phyloP scores from a whole-genome alignment of 345 rosid genomes.

The Gossypium thurberi region DNA sequence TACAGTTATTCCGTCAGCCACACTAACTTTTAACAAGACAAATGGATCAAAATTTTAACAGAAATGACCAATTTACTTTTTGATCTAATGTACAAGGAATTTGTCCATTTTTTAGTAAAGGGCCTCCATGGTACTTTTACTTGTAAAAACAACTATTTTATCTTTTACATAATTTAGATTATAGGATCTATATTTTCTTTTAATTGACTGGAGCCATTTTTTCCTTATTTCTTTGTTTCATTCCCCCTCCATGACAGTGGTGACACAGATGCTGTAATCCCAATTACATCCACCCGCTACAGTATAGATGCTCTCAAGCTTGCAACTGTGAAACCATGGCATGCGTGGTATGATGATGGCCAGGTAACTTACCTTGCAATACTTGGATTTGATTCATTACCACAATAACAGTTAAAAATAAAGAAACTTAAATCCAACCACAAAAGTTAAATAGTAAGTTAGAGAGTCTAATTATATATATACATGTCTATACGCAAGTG shows the following conservation, averaged over 20 bases:
- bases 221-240: not conserved
- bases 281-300: slow-evolving; percentile 85
- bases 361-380: slow-evolving; percentile 36
- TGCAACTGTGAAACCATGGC: slow-evolving; percentile 55
- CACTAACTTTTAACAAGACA: too few relatives aligned
- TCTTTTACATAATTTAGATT: not conserved
- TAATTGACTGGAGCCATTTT: not conserved
- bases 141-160: not conserved
- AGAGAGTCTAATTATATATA: too few relatives aligned
- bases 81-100: too few relatives aligned
- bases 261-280: slow-evolving; percentile 83
- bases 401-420: too few relatives aligned
- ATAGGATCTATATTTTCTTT: not conserved
- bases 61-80: too few relatives aligned
- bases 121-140: too few relatives aligned
- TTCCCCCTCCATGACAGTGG: slow-evolving; percentile 40
- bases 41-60: too few relatives aligned
- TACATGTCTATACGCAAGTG: not conserved
- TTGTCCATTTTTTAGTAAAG: too few relatives aligned
- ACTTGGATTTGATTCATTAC: not conserved
- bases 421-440: too few relatives aligned
- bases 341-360: slow-evolving; percentile 78
- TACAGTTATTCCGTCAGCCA: too few relatives aligned
- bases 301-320: slow-evolving; percentile 76
- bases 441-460: too few relatives aligned